phyloP scores from a whole-genome alignment of 768 basidiomycete species.

The Boletus rubescentipes region DNA sequence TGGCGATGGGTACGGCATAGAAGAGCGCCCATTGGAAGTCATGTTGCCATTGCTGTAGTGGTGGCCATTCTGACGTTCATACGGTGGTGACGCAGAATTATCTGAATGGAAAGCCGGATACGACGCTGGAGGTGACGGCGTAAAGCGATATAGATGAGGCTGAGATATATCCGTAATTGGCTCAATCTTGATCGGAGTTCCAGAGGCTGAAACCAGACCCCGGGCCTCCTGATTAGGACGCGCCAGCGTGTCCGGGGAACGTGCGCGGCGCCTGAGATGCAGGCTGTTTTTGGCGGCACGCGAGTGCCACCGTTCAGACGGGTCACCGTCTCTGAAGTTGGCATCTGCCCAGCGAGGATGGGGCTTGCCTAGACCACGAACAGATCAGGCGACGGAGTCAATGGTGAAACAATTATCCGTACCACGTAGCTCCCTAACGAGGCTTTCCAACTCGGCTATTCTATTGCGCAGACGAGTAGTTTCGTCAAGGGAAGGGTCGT shows the following conservation, averaged over 20 bases:
- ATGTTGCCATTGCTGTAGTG: conserved; percentile 33
- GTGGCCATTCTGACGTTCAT: conserved; percentile 36
- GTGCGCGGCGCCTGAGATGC: conserved; percentile 40
- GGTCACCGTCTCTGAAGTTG: conserved; percentile 76
- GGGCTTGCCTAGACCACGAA: conserved; percentile 60
- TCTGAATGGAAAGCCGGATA: conserved; percentile 54
- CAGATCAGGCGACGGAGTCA: conserved; percentile 8
- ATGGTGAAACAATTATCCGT: conserved; percentile 21
- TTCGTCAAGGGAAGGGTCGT: conserved; percentile 87
- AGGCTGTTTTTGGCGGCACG: conserved; percentile 69
- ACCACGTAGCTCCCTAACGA: conserved; percentile 88
- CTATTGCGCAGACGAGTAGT: conserved; percentile 80
- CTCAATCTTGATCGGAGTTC: conserved; percentile 71
- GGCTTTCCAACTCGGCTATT: conserved; percentile 90
- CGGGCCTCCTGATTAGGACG: conserved; percentile 38
- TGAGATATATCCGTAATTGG: conserved; percentile 47
- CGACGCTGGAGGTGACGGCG: conserved; percentile 57
- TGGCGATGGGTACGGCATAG: conserved; percentile 35
- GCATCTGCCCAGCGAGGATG: conserved; percentile 85
- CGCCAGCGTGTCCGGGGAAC: conserved; percentile 36
- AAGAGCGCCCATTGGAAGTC: conserved; percentile 26
- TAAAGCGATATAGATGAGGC: conserved; percentile 66
- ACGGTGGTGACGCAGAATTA: conserved; percentile 34
- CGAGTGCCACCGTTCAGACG: conserved; percentile 85
- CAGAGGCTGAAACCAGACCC: conserved; percentile 43